Base-by-base conservation (phyloP, 169 alveolate species). In the Plasmodium billcollinsi region DNA sequence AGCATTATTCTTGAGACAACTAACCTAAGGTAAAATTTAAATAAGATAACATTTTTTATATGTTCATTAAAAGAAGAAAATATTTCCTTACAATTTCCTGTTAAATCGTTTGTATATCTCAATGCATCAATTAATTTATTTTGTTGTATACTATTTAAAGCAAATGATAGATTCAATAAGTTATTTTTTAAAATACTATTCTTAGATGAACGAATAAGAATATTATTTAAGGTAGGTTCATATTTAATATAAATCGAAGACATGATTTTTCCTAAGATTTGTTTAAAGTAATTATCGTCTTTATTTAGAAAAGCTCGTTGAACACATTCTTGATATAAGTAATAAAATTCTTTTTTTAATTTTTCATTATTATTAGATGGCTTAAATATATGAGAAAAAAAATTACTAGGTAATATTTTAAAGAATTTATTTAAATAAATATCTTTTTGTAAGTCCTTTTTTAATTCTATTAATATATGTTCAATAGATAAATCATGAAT, bases 401-500 rank as follows among this genome's bases (percentile, higher is more conserved):
- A 83, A 50, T 83, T 59, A 12, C 39, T 61, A 7, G 91, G 85
- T 73, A 71, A 45, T 29, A 49, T 43, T 69, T 61, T 50, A 18
- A 83, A 58, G 20, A 71, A 45, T 12, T 72, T 54, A 26, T 83
- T 50, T 58, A 83, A 73, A 62, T 69, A 83, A 6, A 58, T 29
- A 59, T 67, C 91, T 56, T 70, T 83, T 39, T 83, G 29, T 33
- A 83, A 54, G 12, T 70, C 0, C 3, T 61, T 70, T 49, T 70
- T 67, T 63, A 83, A 69, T 26, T 83, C 91, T 5, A 20, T 26
- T 39, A 83, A 83, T 15, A 70, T 54, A 20, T 62, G n/a, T 21
- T 83, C 91, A 29, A 83, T 70, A 33, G 91, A 59, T 33, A 83
- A 52, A 49, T 83, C 85, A 54, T 83, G 91, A 20, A 83, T 69